Conservation (phyloP, 23 red algal species). For the Pyropia yezoensis region DNA sequence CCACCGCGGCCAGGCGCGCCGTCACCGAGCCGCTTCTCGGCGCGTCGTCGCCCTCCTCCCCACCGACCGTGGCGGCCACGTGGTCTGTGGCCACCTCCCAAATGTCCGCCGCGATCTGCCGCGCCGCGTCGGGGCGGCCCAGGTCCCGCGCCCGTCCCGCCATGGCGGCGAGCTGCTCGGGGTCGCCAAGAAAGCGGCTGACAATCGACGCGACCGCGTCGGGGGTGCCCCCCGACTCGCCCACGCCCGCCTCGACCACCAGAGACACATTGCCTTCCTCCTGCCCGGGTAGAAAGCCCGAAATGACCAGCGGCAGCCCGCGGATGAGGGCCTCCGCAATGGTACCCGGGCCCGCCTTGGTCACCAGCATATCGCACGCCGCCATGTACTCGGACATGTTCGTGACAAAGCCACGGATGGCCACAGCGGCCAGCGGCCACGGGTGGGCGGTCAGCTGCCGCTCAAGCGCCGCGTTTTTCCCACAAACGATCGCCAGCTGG, state of each 20-base stretch:
- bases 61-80: too few species aligned
- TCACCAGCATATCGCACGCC: constrained; percentile 53
- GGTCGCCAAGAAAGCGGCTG: constrained; percentile 22
- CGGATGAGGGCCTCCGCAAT: constrained; percentile 72
- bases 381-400: constrained; percentile 86
- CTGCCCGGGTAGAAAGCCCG: constrained; percentile 71
- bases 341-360: constrained; percentile 73
- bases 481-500: constrained; percentile 63
- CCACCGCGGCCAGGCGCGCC: too few species aligned
- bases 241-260: constrained; percentile 48
- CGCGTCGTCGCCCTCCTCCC: too few species aligned
- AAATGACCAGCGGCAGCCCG: constrained; percentile 62
- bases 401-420: constrained; percentile 58
- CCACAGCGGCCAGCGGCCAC: constrained; percentile 24
- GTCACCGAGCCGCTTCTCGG: too few species aligned
- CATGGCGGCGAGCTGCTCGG: constrained; percentile 20
- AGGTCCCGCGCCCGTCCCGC: constrained; percentile 41
- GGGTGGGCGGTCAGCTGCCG: constrained; percentile 6
- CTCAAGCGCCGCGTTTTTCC: constrained; percentile 31
- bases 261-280: constrained; percentile 67
- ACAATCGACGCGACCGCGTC: constrained; percentile 34
- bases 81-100: too few species aligned
- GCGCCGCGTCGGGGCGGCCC: constrained; percentile 62
- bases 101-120: constrained; percentile 72
- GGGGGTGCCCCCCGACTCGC: constrained; percentile 27